Evolutionary conservation across 345 rosid species (phyloP).

Genomic region (Boechera retrofracta): DNA sequence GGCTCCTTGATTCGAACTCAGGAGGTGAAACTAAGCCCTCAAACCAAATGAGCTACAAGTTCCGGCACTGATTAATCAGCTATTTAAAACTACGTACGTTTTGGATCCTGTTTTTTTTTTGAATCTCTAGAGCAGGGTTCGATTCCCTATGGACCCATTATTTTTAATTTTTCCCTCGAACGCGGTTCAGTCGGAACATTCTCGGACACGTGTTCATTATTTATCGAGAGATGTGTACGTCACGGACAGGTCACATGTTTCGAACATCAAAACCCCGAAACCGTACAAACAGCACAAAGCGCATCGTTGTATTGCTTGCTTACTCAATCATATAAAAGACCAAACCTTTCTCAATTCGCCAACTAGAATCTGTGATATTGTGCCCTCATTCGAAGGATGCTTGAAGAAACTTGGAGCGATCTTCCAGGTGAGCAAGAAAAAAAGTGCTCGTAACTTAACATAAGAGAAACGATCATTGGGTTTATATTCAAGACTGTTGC

Average conservation of each 20-base stretch:
- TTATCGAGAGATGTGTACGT: not conserved
- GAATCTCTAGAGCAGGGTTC: not conserved
- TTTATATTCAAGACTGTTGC: no score
- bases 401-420: no score
- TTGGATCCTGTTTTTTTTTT: not conserved
- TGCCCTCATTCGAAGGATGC: not conserved
- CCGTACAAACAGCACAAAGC: not conserved
- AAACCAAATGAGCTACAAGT: no score
- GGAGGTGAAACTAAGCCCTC: no score
- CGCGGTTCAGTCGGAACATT: not conserved
- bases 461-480: no score
- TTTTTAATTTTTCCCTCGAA: not conserved
- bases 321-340: not conserved
- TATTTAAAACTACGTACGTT: no score
- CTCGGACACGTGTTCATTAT: not conserved
- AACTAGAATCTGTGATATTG: conserved; percentile 2
- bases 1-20: no score
- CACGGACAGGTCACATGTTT: conserved; percentile 15
- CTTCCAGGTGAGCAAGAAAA: no score
- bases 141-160: no score
- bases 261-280: not conserved
- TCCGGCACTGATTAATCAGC: no score
- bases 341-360: conserved; percentile 17
- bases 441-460: no score
- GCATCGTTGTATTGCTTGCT: conserved; percentile 18